phyloP scores from a whole-genome alignment of 345 rosid genomes.

The Toxicodendron radicans region DNA sequence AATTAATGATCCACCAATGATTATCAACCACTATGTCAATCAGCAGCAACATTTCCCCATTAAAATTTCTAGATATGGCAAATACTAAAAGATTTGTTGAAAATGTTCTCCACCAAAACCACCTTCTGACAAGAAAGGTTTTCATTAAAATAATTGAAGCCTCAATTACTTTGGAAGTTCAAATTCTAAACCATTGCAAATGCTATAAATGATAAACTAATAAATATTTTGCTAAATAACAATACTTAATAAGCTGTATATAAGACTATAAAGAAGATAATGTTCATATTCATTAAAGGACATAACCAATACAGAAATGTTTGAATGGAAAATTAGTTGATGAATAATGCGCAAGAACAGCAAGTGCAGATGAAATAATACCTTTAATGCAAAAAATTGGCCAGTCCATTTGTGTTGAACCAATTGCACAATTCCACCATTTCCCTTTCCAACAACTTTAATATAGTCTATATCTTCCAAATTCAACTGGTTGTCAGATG shows the following conservation, averaged over 20 bases:
- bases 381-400: constrained; percentile 92
- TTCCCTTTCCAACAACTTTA: constrained; percentile 90
- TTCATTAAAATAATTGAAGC: too few relatives aligned
- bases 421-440: constrained; percentile 87
- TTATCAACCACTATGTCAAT: not conserved
- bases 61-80: not conserved
- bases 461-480: constrained; percentile 73
- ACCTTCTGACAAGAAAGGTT: not conserved
- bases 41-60: not conserved
- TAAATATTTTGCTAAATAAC: too few relatives aligned
- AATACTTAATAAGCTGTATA: not conserved
- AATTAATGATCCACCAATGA: too few relatives aligned
- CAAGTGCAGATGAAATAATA: constrained; percentile 17
- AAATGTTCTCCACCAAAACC: not conserved
- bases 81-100: not conserved
- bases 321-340: not conserved
- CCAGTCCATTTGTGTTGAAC: constrained; percentile 97
- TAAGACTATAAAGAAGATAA: not conserved
- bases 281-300: not conserved
- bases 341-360: not conserved
- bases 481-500: constrained; percentile 73
- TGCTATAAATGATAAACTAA: not conserved
- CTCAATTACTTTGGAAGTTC: not conserved
- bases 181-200: not conserved
- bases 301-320: not conserved